phyloP scores from a whole-genome alignment of 495 filamentous ascomycete species.

The Lasiosphaeriaceae sp. region DNA sequence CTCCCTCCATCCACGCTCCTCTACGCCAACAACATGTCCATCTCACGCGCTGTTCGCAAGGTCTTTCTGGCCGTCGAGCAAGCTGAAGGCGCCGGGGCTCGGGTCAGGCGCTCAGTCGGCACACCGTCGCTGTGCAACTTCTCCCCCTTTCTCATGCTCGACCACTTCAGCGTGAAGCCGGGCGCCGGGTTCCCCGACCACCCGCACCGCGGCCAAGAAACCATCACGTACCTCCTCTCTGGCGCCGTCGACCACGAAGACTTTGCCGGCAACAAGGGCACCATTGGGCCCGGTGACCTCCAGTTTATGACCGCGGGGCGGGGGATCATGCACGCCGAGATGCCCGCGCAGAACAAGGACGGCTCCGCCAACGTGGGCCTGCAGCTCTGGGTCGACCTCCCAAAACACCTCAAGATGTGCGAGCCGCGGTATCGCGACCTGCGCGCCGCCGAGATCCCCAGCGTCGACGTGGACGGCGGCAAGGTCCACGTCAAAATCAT shows the following conservation, averaged over 20 bases:
- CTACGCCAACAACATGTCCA: slow-evolving; percentile 52
- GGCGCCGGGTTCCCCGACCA: slow-evolving; percentile 60
- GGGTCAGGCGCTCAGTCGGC: slow-evolving; percentile 85
- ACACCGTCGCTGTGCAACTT: slow-evolving; percentile 80
- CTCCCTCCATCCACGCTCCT: slow-evolving; percentile 15
- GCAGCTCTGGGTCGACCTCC: slow-evolving; percentile 94
- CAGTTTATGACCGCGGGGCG: slow-evolving; percentile 97
- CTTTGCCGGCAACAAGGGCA: slow-evolving; percentile 84
- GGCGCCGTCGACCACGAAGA: slow-evolving; percentile 94
- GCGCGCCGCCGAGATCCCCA: slow-evolving; percentile 69
- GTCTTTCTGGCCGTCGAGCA: slow-evolving; percentile 82
- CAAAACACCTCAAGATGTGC: slow-evolving; percentile 72
- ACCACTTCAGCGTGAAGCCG: slow-evolving; percentile 79
- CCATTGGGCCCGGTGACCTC: slow-evolving; percentile 78
- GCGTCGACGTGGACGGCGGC: slow-evolving; percentile 61
- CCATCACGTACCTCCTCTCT: slow-evolving; percentile 83
- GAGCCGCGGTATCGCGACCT: slow-evolving; percentile 93
- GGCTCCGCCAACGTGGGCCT: slow-evolving; percentile 79
- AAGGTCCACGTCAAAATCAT: slow-evolving; percentile 86
- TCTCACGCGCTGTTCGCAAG: slow-evolving; percentile 72
- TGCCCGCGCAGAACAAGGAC: slow-evolving; percentile 78
- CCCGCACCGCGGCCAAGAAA: slow-evolving; percentile 57
- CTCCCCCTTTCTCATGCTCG: slow-evolving; percentile 94
- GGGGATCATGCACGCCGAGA: slow-evolving; percentile 95
- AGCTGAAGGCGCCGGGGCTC: slow-evolving; percentile 83